Percentiles rank a stretch among this genome's conserved stretches.
These are phyloP conservation scores for Silene coronaria DNA, from an alignment of 179 eudicot species.

Conservation along the genomic window DNA sequence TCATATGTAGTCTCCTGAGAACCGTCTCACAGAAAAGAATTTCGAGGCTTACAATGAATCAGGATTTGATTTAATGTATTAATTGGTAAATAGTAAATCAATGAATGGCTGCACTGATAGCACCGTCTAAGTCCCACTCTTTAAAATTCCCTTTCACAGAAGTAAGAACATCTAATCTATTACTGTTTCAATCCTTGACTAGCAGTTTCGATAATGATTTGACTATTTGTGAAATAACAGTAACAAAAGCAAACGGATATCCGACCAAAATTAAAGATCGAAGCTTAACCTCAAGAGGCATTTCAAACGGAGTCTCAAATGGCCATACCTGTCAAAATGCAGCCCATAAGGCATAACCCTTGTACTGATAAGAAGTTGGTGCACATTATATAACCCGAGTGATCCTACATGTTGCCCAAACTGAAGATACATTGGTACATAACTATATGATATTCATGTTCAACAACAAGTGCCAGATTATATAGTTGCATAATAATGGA, in stretches of 20 bases:
- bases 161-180: no score
- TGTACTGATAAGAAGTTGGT: neutral
- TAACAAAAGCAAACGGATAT: neutral
- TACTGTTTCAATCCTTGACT: no score
- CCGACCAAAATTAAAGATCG: neutral
- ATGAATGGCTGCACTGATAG: no score
- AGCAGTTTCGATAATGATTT: no score
- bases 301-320: neutral
- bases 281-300: neutral
- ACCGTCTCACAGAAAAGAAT: no score
- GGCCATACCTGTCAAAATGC: constrained; percentile 1
- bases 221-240: neutral
- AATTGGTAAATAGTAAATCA: no score
- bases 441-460: neutral
- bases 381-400: neutral
- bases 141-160: no score
- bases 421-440: neutral
- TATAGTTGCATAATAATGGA: neutral
- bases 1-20: no score
- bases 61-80: no score
- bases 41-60: no score
- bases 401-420: constrained; percentile 8
- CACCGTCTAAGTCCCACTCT: no score
- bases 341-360: neutral
- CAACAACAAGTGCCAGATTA: neutral